Evolutionary conservation across 306 rosid species (phyloP).

Genomic region (Nissolia schottii): DNA sequence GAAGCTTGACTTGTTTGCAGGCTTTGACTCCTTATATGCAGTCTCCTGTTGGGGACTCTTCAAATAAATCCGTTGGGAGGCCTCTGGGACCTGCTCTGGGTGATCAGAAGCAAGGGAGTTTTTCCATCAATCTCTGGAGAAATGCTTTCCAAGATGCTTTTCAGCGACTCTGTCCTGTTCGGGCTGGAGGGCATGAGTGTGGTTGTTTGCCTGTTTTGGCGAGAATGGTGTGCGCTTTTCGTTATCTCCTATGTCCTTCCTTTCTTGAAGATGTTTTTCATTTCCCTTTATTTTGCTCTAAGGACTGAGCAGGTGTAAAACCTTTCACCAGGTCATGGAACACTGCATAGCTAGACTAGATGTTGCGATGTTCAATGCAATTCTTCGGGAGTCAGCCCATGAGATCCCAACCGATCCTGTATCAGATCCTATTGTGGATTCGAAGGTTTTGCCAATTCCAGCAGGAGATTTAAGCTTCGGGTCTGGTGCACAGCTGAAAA

Average conservation of each 20-base stretch:
- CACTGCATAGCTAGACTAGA: slow-evolving; percentile 82
- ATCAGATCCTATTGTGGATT: slow-evolving; percentile 91
- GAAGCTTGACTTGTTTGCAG: slow-evolving; percentile 41
- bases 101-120: slow-evolving; percentile 84
- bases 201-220: slow-evolving; percentile 90
- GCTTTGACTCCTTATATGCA: slow-evolving; percentile 95
- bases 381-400: slow-evolving; percentile 87
- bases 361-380: slow-evolving; percentile 95
- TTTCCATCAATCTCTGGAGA: slow-evolving; percentile 75
- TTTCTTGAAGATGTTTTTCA: background rate
- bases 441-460: slow-evolving; percentile 90
- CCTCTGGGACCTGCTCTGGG: slow-evolving; percentile 78
- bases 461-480: slow-evolving; percentile 97
- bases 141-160: slow-evolving; percentile 86
- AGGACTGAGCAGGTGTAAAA: slow-evolving; percentile 24
- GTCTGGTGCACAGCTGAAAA: slow-evolving; percentile 97
- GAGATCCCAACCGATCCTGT: slow-evolving; percentile 97
- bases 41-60: slow-evolving; percentile 40
- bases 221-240: slow-evolving; percentile 59
- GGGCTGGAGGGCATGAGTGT: slow-evolving; percentile 94
- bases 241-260: background rate
- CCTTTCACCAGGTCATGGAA: slow-evolving; percentile 75
- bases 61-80: slow-evolving; percentile 44
- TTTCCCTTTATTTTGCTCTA: slow-evolving; percentile 6
- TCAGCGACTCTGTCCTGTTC: slow-evolving; percentile 91